Base-by-base conservation (phyloP, 352 stramenopile species). In the Globisporangium nodosum region DNA sequence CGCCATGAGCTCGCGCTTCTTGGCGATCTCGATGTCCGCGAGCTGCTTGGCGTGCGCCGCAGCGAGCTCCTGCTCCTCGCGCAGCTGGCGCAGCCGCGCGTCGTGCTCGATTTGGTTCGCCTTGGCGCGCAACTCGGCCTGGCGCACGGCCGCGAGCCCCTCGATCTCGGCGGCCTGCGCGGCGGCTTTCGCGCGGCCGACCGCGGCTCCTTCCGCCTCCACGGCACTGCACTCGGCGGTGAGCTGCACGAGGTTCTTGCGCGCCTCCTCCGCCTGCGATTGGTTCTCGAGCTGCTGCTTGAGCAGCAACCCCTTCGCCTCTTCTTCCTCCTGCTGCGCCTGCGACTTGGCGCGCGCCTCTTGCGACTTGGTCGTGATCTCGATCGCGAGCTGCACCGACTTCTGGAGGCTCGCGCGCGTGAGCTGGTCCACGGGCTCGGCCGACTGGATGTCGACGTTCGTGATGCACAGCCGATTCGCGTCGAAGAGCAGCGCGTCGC, bases 291-390 rank as follows among this genome's bases (percentile, higher is more conserved):
- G 68, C 52, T 90, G 80, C 56, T 92, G 82, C 4, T 75, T 88
- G 21, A 90, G 66, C 35, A 92, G 51, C 39, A 81, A 58, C 0
- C 82, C 82, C 47, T 92, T 92, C 24, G 82, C 76, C 45, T 88
- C 82, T 48, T 92, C 82, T 8, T 92, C 82, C 49, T 92, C 82
- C 60, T 88, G 89, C 80, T 88, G 85, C 3, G 82, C 82, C 27
- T 86, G 74, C 30, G 80, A 83, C 59, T 90, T 90, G 58, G 82
- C 82, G 5, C 80, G 78, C 11, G 82, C 82, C 54, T 92, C 82
- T 49, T 92, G 82, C 1, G 80, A 90, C 53, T 92, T 88, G 48
- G 82, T 92, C 37, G 82, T 92, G 71, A 92, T 92, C 57, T 90
- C 80, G 48, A 92, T 92, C 27, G 82, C 82, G n/a, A 92, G 56